phyloP scores from a whole-genome alignment of 2,329 filamentous ascomycete species.

The Achaetomium macrosporum region DNA sequence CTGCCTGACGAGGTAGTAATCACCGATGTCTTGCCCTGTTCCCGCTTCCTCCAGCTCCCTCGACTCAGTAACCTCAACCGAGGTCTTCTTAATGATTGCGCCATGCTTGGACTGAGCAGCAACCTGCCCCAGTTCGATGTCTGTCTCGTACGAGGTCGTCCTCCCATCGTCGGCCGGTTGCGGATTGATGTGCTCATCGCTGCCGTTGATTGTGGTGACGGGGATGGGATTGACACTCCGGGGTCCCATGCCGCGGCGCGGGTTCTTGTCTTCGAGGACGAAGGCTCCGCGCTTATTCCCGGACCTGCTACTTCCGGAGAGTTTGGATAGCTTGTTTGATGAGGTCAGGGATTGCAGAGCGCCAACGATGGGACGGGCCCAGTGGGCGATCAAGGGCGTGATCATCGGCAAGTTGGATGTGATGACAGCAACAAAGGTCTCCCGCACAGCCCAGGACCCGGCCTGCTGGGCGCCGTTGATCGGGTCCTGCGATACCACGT shows the following conservation, averaged over 20 bases:
- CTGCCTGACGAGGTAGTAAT: slow-evolving; percentile 23
- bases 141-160: neutral
- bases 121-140: slow-evolving; percentile 5
- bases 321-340: slow-evolving; percentile 10
- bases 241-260: slow-evolving; percentile 26
- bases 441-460: slow-evolving; percentile 37
- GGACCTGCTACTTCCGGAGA: slow-evolving; percentile 9
- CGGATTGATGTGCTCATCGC: slow-evolving; percentile 26
- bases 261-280: slow-evolving; percentile 27
- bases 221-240: slow-evolving; percentile 26
- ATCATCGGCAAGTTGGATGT: slow-evolving; percentile 38
- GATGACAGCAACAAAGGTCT: slow-evolving; percentile 36
- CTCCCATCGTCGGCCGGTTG: neutral
- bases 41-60: neutral
- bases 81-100: slow-evolving; percentile 22
- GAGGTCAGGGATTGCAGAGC: slow-evolving; percentile 29
- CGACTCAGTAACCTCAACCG: slow-evolving; percentile 19
- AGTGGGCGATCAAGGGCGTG: neutral
- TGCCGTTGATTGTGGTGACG: slow-evolving; percentile 24
- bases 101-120: neutral
- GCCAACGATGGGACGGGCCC: slow-evolving; percentile 27
- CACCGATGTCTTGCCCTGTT: slow-evolving; percentile 8
- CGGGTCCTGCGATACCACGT: slow-evolving; percentile 25
- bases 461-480: slow-evolving; percentile 33
- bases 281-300: slow-evolving; percentile 15